Percentiles rank a stretch among this genome's conserved stretches.
phyloP scores from a whole-genome alignment of 768 basidiomycete genomes.

The Mycena amicta region DNA sequence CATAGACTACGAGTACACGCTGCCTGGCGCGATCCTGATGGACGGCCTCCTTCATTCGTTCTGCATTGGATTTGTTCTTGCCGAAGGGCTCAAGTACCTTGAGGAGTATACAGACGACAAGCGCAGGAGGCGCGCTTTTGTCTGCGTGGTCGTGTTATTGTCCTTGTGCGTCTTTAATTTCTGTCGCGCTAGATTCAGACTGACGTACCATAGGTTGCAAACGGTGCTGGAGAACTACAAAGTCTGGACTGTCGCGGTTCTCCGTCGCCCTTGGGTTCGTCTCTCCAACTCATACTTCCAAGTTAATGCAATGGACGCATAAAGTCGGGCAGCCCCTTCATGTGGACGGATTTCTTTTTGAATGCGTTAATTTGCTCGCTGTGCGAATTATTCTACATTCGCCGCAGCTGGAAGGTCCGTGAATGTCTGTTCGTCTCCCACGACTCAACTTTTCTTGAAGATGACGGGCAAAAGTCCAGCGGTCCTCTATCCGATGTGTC shows the following conservation, averaged over 20 bases:
- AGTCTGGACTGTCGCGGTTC: constrained; percentile 40
- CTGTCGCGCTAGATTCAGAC: too few species aligned
- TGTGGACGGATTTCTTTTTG: constrained; percentile 49
- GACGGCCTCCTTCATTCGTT: constrained; percentile 52
- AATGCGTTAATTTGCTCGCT: constrained; percentile 49
- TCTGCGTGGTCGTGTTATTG: constrained; percentile 39
- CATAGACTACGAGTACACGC: constrained; percentile 30
- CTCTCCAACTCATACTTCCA: background rate
- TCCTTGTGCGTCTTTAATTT: constrained; percentile 39
- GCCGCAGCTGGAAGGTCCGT: constrained; percentile 54
- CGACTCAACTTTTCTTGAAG: constrained; percentile 31
- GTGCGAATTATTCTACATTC: constrained; percentile 52
- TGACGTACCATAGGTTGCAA: constrained; percentile 42
- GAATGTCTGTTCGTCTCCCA: background rate
- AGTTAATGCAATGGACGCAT: constrained; percentile 29
- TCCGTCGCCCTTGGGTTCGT: constrained; percentile 38
- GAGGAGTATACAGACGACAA: constrained; percentile 48
- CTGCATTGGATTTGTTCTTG: constrained; percentile 45
- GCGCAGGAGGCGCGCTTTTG: constrained; percentile 42
- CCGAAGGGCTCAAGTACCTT: constrained; percentile 44
- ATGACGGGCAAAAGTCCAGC: constrained; percentile 41
- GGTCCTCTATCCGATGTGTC: constrained; percentile 37
- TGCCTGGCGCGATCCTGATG: constrained; percentile 46
- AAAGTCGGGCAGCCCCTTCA: constrained; percentile 42
- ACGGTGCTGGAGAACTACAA: constrained; percentile 45